Base-by-base conservation (phyloP, 768 basidiomycete species). In the Coprinopsis sp. region DNA sequence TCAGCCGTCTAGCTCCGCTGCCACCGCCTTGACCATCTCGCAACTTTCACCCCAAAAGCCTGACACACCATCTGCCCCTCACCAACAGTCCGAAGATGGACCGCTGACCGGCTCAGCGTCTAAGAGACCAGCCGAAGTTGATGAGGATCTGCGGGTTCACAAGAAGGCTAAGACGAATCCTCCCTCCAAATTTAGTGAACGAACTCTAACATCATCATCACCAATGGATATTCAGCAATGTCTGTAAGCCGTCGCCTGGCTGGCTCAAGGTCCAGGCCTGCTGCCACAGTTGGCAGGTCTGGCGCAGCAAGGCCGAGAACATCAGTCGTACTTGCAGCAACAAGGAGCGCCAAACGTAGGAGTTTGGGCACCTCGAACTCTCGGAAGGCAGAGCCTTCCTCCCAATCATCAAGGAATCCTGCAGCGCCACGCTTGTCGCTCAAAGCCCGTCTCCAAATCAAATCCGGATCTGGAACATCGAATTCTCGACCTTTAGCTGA, bases 21-120 rank as follows among this genome's bases (percentile, higher is more conserved):
- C 55, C 48, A 43, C 42, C 33, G 64, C 63, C 25, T 56, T 79
- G 31, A 75, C 73, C 37, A 36, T 77, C 51, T 78, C 77, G 31
- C 74, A 79, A 55, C 63, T 79, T 53, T 80, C 79, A 5, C 76
- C 77, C 50, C 57, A 47, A 44, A 67, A 65, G 50, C 39, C 34
- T 58, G 42, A 70, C 74, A 4, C 70, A 74, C 41, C 64, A 68
- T 62, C 66, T 73, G 51, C 60, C 55, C 22, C 64, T 73, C 19
- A 69, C 19, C 19, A 34, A 41, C 18, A 13, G 14, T 24, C 19
- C 11, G 14, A 6, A 23, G 13, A 24, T 22, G 42, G 37, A 28
- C 46, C 36, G 19, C 47, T 34, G 27, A 21, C 11, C 25, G 8
- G 37, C 21, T 34, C 40, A 24, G 42, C 47, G n/a, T 30, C 58